phyloP scores from a whole-genome alignment of 1,284 basidiomycete genomes.

The Ganoderma sinense region DNA sequence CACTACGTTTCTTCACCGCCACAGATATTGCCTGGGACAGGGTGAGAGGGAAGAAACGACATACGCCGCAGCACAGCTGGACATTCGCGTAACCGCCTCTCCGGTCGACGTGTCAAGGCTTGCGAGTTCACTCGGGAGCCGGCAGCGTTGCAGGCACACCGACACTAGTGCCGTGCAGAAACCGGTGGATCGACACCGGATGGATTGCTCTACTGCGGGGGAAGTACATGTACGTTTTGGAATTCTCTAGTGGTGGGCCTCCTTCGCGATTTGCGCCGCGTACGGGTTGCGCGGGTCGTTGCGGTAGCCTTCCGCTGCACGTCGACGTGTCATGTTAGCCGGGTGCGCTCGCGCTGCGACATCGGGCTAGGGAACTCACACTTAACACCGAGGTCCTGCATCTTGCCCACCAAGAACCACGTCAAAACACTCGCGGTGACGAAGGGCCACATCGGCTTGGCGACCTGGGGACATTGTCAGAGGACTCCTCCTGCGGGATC shows the following conservation, averaged over 20 bases:
- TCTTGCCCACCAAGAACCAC: conserved; percentile 68
- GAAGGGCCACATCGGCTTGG: conserved; percentile 81
- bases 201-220: conserved; percentile 20
- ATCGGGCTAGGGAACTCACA: conserved; percentile 58
- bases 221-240: conserved; percentile 10
- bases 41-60: not conserved
- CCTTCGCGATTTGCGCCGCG: conserved; percentile 72
- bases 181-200: conserved; percentile 11
- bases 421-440: conserved; percentile 68
- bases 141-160: not conserved
- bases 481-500: not conserved
- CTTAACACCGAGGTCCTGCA: conserved; percentile 70
- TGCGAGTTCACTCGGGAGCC: not conserved
- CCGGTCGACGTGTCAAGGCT: not conserved
- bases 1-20: not conserved
- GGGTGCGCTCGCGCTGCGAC: not conserved
- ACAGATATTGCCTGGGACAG: not conserved
- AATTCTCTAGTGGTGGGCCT: conserved; percentile 44
- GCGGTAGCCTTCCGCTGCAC: conserved; percentile 67
- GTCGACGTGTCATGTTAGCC: conserved; percentile 21
- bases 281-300: conserved; percentile 84
- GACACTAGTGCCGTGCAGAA: not conserved
- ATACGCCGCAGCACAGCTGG: not conserved
- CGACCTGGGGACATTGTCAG: conserved; percentile 50
- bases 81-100: not conserved